A percentile compares a stretch with the other conserved stretches of the same genome.
These are phyloP conservation scores for Coemansia sp. DNA, from an alignment of 192 early-diverging fungal genomes.

Conservation along the genomic window DNA sequence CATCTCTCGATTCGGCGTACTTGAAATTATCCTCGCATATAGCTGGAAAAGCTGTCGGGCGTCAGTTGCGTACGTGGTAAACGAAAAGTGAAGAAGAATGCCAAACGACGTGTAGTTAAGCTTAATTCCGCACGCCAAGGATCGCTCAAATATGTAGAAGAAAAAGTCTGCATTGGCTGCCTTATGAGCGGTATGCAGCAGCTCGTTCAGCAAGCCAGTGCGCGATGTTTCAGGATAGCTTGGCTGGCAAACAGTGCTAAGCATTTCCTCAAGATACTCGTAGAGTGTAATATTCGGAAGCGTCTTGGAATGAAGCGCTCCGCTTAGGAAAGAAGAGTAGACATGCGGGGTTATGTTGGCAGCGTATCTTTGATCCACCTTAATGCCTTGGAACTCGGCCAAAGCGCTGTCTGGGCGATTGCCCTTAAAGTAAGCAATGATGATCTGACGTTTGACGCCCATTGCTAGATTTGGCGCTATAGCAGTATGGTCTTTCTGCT, in stretches of 20 bases:
- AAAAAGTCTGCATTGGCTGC: slow-evolving; percentile 12
- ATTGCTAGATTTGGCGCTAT: background rate
- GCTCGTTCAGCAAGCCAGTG: slow-evolving; percentile 39
- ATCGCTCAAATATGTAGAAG: slow-evolving; percentile 27
- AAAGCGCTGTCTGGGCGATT: slow-evolving; percentile 28
- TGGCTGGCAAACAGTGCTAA: slow-evolving; percentile 12
- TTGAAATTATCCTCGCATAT: slow-evolving; percentile 21
- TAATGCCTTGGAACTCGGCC: slow-evolving; percentile 16
- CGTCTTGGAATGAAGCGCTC: slow-evolving; percentile 12
- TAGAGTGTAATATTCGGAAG: slow-evolving; percentile 8
- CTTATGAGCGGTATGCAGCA: slow-evolving; percentile 21
- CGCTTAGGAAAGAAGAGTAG: slow-evolving; percentile 19
- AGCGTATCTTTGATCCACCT: background rate
- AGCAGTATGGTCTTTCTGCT: background rate
- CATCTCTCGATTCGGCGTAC: background rate
- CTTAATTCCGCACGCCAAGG: slow-evolving; percentile 6
- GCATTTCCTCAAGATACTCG: slow-evolving; percentile 25
- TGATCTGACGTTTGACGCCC: slow-evolving; percentile 29
- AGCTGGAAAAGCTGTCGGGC: slow-evolving; percentile 13
- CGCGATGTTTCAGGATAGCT: slow-evolving; percentile 9
- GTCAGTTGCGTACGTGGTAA: slow-evolving; percentile 12
- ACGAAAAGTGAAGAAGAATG: slow-evolving; percentile 27
- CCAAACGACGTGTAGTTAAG: slow-evolving; percentile 39
- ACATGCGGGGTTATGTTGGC: slow-evolving; percentile 28
- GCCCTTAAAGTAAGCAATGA: slow-evolving; percentile 38